Percentiles rank a stretch among this genome's conserved stretches.
phyloP scores from a whole-genome alignment of 1,284 basidiomycete genomes.

The Anthracocystis walkeri region DNA sequence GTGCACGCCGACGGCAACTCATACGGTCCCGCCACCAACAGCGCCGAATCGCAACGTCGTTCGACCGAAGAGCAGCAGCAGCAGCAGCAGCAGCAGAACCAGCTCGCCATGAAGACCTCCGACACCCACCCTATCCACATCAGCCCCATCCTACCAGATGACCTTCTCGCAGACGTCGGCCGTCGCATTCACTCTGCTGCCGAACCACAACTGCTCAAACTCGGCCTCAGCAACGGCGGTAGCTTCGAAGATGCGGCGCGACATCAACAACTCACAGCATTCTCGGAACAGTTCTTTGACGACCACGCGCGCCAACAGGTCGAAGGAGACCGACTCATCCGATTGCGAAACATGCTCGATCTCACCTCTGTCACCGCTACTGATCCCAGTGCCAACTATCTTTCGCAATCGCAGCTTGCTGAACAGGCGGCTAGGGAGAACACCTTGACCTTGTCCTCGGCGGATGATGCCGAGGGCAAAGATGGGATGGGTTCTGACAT shows the following conservation, averaged over 20 bases:
- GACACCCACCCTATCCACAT: conserved; percentile 67
- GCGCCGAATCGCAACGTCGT: background rate
- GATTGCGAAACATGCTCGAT: conserved; percentile 50
- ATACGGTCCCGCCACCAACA: conserved; percentile 1
- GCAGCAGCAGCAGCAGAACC: conserved; percentile 17
- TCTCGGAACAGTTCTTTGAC: conserved; percentile 22
- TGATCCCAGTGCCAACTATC: conserved; percentile 27
- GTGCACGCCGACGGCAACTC: conserved; percentile 10
- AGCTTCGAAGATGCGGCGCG: background rate
- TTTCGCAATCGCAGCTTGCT: conserved; percentile 36
- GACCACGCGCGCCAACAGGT: conserved; percentile 46
- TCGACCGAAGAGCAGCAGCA: conserved; percentile 20
- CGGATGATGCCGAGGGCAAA: conserved; percentile 13
- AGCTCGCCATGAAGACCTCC: conserved; percentile 62
- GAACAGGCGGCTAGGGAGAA: conserved; percentile 31
- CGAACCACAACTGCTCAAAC: conserved; percentile 24
- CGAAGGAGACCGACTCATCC: conserved; percentile 53
- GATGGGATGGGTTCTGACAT: background rate
- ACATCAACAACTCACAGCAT: conserved; percentile 7
- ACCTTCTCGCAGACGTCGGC: conserved; percentile 46
- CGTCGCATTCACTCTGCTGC: conserved; percentile 32
- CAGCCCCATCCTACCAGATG: conserved; percentile 56
- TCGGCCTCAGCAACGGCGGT: conserved; percentile 5
- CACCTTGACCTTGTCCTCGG: conserved; percentile 13
- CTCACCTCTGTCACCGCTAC: conserved; percentile 38